Percentiles rank a stretch among this genome's conserved stretches.
These are phyloP conservation scores for Nemania bipapillata DNA, from an alignment of 2,329 filamentous ascomycete species.

Conservation along the genomic window DNA sequence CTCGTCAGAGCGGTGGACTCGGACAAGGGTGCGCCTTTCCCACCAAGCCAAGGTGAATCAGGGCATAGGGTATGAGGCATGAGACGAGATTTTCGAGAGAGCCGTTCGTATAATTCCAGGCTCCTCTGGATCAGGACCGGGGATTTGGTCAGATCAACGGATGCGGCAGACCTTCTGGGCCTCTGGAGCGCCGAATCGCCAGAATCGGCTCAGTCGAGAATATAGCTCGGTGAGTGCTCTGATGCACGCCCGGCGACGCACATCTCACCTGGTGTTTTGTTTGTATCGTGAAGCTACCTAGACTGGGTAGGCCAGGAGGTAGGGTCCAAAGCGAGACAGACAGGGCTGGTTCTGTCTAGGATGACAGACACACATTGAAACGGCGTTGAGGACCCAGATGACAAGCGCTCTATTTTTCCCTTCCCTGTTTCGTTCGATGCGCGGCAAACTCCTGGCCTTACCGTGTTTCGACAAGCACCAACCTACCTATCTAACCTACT, in stretches of 20 bases:
- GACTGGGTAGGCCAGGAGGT: background rate
- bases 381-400: conserved; percentile 37
- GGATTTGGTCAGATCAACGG: background rate
- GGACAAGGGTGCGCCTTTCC: conserved; percentile 18
- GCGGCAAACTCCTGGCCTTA: conserved; percentile 37
- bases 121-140: conserved; percentile 18
- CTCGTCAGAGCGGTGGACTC: background rate
- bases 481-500: too few species aligned
- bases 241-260: background rate
- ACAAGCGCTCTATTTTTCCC: conserved; percentile 39
- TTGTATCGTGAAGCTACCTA: conserved; percentile 16
- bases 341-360: conserved; percentile 32
- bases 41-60: conserved; percentile 32
- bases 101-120: conserved; percentile 14
- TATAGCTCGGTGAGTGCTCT: background rate
- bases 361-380: conserved; percentile 39
- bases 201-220: conserved; percentile 11
- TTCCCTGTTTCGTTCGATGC: conserved; percentile 43
- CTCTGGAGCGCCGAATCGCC: conserved; percentile 2
- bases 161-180: conserved; percentile 6
- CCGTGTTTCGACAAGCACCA: conserved; percentile 36
- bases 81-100: conserved; percentile 31
- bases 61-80: too few species aligned
- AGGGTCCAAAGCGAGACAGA: conserved; percentile 24
- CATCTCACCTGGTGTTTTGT: conserved; percentile 9